Conservation (phyloP, 2,329 filamentous ascomycete species). For the Sclerotinia sclerotiorum region DNA sequence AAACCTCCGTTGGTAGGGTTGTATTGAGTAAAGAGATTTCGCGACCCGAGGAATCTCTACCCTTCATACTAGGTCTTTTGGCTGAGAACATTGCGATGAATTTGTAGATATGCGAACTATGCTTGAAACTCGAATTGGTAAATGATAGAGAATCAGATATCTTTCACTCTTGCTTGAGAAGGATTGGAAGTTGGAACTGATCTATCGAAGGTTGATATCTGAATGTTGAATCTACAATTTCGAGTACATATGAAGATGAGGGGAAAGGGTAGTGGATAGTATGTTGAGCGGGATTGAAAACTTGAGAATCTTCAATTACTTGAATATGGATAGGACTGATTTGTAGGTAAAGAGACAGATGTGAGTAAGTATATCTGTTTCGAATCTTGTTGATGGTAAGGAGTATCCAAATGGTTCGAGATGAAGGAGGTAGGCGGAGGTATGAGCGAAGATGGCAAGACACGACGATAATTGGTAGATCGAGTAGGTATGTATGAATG, state of each 20-base stretch:
- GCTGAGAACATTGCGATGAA: constrained; percentile 22
- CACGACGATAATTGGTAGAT: not conserved
- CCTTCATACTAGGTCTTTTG: constrained; percentile 49
- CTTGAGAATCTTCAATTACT: not conserved
- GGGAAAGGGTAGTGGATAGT: not conserved
- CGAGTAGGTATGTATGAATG: too few species aligned
- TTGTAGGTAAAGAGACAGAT: not conserved
- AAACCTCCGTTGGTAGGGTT: constrained; percentile 40
- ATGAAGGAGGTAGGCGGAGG: not conserved
- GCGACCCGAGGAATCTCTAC: constrained; percentile 56
- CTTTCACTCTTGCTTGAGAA: not conserved
- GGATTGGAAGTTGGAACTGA: not conserved
- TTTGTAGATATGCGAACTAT: not conserved
- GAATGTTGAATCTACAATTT: not conserved
- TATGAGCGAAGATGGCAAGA: not conserved
- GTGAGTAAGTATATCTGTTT: not conserved
- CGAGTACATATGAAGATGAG: constrained; percentile 5
- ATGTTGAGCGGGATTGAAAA: not conserved
- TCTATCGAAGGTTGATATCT: not conserved
- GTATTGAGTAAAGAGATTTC: constrained; percentile 58
- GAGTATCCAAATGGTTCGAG: not conserved
- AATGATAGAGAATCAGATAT: not conserved
- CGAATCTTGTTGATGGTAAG: not conserved
- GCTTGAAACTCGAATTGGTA: not conserved
- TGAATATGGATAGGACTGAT: not conserved